Conservation (phyloP, 805 yeast genomes). For the Tetrapisispora nanseiensis region DNA sequence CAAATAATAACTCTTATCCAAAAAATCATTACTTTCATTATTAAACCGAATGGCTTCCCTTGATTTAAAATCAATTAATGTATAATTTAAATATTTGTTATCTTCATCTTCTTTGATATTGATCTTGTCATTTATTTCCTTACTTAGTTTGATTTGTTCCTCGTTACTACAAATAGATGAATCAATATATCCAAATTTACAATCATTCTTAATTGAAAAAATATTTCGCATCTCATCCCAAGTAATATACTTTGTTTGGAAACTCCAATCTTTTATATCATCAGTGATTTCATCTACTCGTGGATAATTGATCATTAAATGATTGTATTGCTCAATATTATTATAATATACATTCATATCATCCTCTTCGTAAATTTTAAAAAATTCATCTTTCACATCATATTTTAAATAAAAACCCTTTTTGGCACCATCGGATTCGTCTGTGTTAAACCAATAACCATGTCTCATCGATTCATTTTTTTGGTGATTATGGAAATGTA, state of each 20-base stretch:
- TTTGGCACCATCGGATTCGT: not conserved
- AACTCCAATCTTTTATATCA: slow-evolving; percentile 11
- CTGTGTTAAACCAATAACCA: slow-evolving; percentile 25
- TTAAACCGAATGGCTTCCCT: slow-evolving; percentile 19
- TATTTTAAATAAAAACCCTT: slow-evolving; percentile 8
- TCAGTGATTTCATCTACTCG: slow-evolving; percentile 10
- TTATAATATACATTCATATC: slow-evolving; percentile 1
- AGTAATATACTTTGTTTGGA: slow-evolving; percentile 8
- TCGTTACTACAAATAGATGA: slow-evolving; percentile 24
- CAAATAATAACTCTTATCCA: slow-evolving; percentile 57
- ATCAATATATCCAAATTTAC: slow-evolving; percentile 17
- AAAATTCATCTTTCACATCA: slow-evolving; percentile 11
- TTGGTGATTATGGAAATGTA: slow-evolving; percentile 17
- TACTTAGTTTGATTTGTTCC: slow-evolving; percentile 13
- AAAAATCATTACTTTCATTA: slow-evolving; percentile 38
- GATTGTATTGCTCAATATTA: slow-evolving; percentile 4
- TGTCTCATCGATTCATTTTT: slow-evolving; percentile 12
- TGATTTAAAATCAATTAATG: slow-evolving; percentile 22
- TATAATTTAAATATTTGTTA: slow-evolving; percentile 11
- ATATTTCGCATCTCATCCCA: slow-evolving; percentile 7
- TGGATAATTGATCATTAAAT: slow-evolving; percentile 17
- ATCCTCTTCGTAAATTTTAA: slow-evolving; percentile 6
- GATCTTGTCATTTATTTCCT: slow-evolving; percentile 7
- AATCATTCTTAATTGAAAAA: not conserved
- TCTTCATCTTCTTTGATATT: slow-evolving; percentile 5